Evolutionary conservation across 345 rosid genomes (phyloP).

Genomic region (Citrus maxima): DNA sequence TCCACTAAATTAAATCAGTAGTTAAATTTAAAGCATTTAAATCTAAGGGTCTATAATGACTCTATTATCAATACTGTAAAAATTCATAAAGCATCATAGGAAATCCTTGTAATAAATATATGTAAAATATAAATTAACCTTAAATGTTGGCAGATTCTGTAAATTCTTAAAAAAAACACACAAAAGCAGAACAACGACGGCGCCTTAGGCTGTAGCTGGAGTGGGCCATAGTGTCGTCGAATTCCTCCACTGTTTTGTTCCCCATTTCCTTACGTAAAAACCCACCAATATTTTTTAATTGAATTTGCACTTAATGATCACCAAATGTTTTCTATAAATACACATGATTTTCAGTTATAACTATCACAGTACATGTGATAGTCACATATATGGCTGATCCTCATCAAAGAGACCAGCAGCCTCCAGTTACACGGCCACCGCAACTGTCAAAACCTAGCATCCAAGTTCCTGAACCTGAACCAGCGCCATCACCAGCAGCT

Average conservation of each 20-base stretch:
- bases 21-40: too few relatives aligned
- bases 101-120: too few relatives aligned
- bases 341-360: not conserved
- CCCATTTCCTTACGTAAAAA: not conserved
- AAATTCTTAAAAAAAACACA: too few relatives aligned
- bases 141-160: too few relatives aligned
- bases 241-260: slow-evolving; percentile 31
- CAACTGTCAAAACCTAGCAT: slow-evolving; percentile 8
- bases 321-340: not conserved
- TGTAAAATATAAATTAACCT: too few relatives aligned
- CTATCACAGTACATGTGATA: not conserved
- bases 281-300: not conserved
- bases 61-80: too few relatives aligned
- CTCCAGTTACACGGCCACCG: not conserved
- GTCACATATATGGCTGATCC: slow-evolving; percentile 17
- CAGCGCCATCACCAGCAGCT: not conserved
- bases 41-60: too few relatives aligned
- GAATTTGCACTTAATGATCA: not conserved
- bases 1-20: too few relatives aligned
- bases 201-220: not conserved
- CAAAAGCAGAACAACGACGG: too few relatives aligned
- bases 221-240: slow-evolving; percentile 20
- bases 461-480: slow-evolving; percentile 4
- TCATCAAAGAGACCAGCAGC: not conserved
- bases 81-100: too few relatives aligned